phyloP scores from a whole-genome alignment of 768 basidiomycete species.

The Tulasnella sp. region DNA sequence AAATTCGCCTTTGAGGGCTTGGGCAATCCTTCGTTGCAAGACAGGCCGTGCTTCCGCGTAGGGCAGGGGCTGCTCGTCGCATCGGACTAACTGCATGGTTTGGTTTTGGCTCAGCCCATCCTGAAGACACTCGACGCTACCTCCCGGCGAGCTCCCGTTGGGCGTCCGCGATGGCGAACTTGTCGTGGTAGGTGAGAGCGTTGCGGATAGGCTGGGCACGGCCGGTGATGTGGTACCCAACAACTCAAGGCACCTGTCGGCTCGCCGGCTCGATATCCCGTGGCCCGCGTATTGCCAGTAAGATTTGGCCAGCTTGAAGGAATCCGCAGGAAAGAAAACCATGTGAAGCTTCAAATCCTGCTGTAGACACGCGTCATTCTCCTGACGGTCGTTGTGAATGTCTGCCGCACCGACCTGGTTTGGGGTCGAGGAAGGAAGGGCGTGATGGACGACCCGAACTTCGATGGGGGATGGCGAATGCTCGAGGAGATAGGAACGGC shows the following conservation, averaged over 20 bases:
- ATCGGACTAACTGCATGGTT: conserved; percentile 81
- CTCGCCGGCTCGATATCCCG: conserved; percentile 85
- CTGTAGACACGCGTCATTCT: conserved; percentile 32
- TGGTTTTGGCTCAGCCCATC: conserved; percentile 69
- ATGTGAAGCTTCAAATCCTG: conserved; percentile 70
- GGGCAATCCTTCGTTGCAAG: conserved; percentile 83
- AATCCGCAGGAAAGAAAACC: conserved; percentile 68
- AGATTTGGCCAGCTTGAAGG: conserved; percentile 71
- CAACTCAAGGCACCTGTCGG: conserved; percentile 77
- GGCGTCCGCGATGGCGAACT: not conserved
- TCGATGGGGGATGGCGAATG: conserved; percentile 52
- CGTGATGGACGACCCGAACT: conserved; percentile 66
- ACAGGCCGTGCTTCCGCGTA: conserved; percentile 81
- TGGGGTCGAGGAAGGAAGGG: conserved; percentile 63
- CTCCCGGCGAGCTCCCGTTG: too few species aligned
- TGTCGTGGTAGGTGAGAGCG: not conserved
- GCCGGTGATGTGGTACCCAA: conserved; percentile 47
- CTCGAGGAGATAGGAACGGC: conserved; percentile 70
- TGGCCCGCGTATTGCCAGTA: conserved; percentile 97
- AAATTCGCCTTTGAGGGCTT: conserved; percentile 71
- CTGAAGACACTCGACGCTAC: conserved; percentile 17
- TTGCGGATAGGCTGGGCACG: not conserved
- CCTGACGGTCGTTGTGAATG: conserved; percentile 24
- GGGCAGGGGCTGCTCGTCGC: conserved; percentile 92
- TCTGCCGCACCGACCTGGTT: conserved; percentile 35